Conservation (phyloP, 768 basidiomycete genomes). For the Cystobasidium tubakii region DNA sequence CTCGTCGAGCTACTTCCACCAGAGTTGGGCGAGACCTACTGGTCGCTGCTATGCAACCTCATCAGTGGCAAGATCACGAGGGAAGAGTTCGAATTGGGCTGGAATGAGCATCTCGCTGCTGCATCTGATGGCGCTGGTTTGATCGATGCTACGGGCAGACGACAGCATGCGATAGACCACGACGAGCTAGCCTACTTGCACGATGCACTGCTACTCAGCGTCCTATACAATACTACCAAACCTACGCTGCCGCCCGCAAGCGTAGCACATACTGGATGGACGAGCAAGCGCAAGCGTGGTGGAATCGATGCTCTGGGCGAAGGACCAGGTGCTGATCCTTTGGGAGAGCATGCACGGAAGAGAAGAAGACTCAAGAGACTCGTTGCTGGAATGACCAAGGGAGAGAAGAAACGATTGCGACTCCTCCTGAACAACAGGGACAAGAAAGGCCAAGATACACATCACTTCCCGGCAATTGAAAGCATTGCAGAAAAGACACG, state of each 20-base stretch:
- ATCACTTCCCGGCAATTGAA: neutral
- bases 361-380: slow-evolving; percentile 40
- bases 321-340: slow-evolving; percentile 24
- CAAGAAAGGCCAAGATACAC: slow-evolving; percentile 4
- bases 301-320: slow-evolving; percentile 27
- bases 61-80: slow-evolving; percentile 42
- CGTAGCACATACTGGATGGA: slow-evolving; percentile 43
- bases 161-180: neutral
- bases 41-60: slow-evolving; percentile 41
- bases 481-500: slow-evolving; percentile 17
- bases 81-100: slow-evolving; percentile 40
- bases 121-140: neutral
- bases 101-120: slow-evolving; percentile 1
- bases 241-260: slow-evolving; percentile 42
- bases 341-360: slow-evolving; percentile 15
- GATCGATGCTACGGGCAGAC: neutral
- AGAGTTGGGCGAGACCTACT: slow-evolving; percentile 39
- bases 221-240: slow-evolving; percentile 46
- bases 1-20: slow-evolving; percentile 40
- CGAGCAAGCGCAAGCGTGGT: slow-evolving; percentile 39
- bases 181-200: slow-evolving; percentile 41
- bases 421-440: slow-evolving; percentile 11
- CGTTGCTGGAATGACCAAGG: slow-evolving; percentile 27
- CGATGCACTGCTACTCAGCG: slow-evolving; percentile 45
- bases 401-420: slow-evolving; percentile 29